Conservation (phyloP, 23 red algal genomes). For the Gracilariopsis chorda region DNA sequence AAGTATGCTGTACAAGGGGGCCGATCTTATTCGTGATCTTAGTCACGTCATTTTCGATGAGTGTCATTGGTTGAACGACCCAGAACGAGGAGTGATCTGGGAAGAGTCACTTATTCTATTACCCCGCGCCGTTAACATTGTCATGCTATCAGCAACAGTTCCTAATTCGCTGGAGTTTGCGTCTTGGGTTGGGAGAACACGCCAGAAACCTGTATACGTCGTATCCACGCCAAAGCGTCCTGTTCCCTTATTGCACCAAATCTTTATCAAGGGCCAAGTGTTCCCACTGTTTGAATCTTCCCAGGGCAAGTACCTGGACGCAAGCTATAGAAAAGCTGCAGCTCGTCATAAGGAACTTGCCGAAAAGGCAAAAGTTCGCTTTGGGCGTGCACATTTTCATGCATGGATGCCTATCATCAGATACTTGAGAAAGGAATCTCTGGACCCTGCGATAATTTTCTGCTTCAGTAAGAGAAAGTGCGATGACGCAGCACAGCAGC, state of each 20-base stretch:
- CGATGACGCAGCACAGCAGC: constrained; percentile 79
- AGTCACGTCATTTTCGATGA: constrained; percentile 97
- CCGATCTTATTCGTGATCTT: constrained; percentile 88
- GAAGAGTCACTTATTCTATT: constrained; percentile 95
- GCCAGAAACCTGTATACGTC: constrained; percentile 64
- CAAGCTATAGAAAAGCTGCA: constrained; percentile 41
- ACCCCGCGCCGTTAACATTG: constrained; percentile 63
- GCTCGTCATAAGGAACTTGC: constrained; percentile 43
- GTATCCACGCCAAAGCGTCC: constrained; percentile 55
- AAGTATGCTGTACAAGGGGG: constrained; percentile 95
- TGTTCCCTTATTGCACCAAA: constrained; percentile 48
- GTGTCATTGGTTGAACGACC: constrained; percentile 92
- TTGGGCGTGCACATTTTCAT: constrained; percentile 44
- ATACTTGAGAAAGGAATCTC: constrained; percentile 74
- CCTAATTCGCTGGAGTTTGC: constrained; percentile 96
- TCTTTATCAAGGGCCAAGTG: constrained; percentile 62
- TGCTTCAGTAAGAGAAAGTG: constrained; percentile 91
- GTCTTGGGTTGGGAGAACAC: constrained; percentile 86
- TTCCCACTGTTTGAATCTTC: constrained; percentile 53
- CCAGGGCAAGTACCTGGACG: constrained; percentile 41
- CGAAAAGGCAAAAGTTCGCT: constrained; percentile 54
- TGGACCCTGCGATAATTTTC: constrained; percentile 86
- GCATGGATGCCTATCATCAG: constrained; percentile 81
- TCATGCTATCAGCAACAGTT: constrained; percentile 95
- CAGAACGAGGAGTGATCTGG: constrained; percentile 96